Percentiles rank a stretch among this genome's conserved stretches.
phyloP scores from a whole-genome alignment of 2,329 filamentous ascomycete genomes.

The Cladosporium sp. region DNA sequence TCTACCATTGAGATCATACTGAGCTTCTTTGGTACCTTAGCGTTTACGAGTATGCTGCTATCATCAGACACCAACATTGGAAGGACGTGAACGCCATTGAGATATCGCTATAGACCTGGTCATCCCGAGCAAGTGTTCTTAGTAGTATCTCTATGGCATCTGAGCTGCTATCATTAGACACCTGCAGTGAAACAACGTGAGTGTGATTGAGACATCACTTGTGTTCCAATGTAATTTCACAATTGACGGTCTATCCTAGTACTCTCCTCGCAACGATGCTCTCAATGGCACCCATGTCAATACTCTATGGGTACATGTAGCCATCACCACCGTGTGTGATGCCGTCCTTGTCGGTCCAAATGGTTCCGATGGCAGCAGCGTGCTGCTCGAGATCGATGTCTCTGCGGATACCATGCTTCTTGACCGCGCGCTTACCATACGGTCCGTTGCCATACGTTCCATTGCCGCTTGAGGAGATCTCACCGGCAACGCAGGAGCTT shows the following conservation, averaged over 20 bases:
- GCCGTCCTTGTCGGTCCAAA: constrained; percentile 29
- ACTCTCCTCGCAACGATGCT: neutral
- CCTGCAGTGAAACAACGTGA: neutral
- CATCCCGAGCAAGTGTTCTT: neutral
- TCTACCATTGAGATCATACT: neutral
- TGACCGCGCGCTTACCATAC: neutral
- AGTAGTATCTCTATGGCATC: neutral
- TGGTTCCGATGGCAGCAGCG: constrained; percentile 20
- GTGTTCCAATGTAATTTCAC: neutral
- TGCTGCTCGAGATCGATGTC: constrained; percentile 27
- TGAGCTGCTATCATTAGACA: neutral
- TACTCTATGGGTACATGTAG: constrained; percentile 22
- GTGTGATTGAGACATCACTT: neutral
- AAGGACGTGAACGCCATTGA: neutral
- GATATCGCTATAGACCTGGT: neutral
- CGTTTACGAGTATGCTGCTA: neutral
- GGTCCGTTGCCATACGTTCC: neutral
- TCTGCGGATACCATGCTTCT: constrained; percentile 22
- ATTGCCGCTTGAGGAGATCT: constrained; percentile 21
- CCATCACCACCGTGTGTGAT: constrained; percentile 24
- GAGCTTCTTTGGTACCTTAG: neutral
- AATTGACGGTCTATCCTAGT: neutral
- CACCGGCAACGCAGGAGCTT: constrained; percentile 35
- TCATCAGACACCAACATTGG: no score
- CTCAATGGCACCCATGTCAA: neutral